Evolutionary conservation across 495 filamentous ascomycete species (phyloP), one percentile per base, ranked within the genome.

Genomic region (Aspergillus sclerotioniger): DNA sequence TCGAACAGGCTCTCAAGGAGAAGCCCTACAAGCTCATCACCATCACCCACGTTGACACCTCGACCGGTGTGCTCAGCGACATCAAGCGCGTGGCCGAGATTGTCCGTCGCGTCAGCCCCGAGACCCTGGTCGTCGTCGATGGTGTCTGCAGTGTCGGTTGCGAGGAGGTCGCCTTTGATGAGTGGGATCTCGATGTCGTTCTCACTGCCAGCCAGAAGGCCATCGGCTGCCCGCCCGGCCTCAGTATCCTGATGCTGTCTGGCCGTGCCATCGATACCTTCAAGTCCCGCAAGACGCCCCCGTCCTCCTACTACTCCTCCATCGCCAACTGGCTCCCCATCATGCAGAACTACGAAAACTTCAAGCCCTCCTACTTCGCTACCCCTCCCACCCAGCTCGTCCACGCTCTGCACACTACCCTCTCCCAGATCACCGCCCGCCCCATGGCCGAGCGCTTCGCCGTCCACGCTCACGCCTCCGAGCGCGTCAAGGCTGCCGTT

Each of bases 261-360:
- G 91, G 89, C 54, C 85, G 90, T 49, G 93, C 94, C n/a, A 89
- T 98, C 59, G 80, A 92, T 66, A 76, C 73, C 16, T 90, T 94
- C 76, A 82, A 92, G 67, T 82, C 77, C 62, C 84, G 94, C 63
- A 90, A 90, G 77, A 86, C 85, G 17, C 87, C 87, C 4, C 89
- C 92, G 1, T 76, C 82, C 8, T 87, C 91, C 8, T 98, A 96
- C 80, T 98, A 96, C 71, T 92, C 90, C 28, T 93, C 89, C 3
- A 90, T 97, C 76, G 91, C 88, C 78, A 98, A 98, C 74, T 98
- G 94, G 94, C 80, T 93, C 39, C 94, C 93, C 51, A 95, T 98
- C 68, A 98, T 98, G 94, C 85, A 92, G 78, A 96, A 96, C 71
- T 98, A 98, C 77, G 94, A 98, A 78, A 90, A 90, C 63, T 87